Conservation (phyloP, 192 early-diverging fungal genomes). For the Coemansia sp. region DNA sequence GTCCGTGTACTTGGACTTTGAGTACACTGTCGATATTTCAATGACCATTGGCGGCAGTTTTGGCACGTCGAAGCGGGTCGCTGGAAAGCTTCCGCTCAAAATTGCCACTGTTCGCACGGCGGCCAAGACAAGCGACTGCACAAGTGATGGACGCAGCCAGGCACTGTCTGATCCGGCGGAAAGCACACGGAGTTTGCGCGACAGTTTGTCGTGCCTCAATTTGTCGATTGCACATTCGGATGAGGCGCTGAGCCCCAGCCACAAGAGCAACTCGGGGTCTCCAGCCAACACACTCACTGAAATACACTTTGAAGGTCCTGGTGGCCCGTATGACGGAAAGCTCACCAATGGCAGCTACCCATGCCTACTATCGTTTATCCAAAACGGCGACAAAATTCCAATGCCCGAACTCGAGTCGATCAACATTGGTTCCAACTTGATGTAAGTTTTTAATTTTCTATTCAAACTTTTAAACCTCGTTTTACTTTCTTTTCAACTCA, state of each 20-base stretch:
- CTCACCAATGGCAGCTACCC: constrained; percentile 29
- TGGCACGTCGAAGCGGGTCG: constrained; percentile 34
- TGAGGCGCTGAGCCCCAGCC: constrained; percentile 9
- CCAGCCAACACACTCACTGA: constrained; percentile 50
- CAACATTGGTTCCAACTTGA: constrained; percentile 40
- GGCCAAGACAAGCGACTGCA: constrained; percentile 9
- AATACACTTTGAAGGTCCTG: constrained; percentile 32
- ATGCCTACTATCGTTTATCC: constrained; percentile 42
- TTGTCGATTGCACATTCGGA: constrained; percentile 45
- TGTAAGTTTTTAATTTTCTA: constrained; percentile 7
- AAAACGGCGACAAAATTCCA: constrained; percentile 50
- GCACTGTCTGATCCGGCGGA: constrained; percentile 15
- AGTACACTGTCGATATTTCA: constrained; percentile 47
- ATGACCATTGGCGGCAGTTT: constrained; percentile 52
- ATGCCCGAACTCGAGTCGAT: constrained; percentile 45
- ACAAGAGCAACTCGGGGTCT: constrained; percentile 28
- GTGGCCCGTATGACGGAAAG: constrained; percentile 5
- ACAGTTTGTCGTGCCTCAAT: constrained; percentile 46
- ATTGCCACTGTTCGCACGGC: constrained; percentile 42
- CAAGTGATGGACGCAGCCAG: constrained; percentile 2
- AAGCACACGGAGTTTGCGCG: constrained; percentile 31
- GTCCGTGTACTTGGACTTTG: constrained; percentile 52
- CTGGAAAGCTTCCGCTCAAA: constrained; percentile 43
- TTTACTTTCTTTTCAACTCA: background rate
- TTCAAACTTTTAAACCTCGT: background rate